Conservation (phyloP, 768 basidiomycete species). For the Hysterangium stoloniferum region DNA sequence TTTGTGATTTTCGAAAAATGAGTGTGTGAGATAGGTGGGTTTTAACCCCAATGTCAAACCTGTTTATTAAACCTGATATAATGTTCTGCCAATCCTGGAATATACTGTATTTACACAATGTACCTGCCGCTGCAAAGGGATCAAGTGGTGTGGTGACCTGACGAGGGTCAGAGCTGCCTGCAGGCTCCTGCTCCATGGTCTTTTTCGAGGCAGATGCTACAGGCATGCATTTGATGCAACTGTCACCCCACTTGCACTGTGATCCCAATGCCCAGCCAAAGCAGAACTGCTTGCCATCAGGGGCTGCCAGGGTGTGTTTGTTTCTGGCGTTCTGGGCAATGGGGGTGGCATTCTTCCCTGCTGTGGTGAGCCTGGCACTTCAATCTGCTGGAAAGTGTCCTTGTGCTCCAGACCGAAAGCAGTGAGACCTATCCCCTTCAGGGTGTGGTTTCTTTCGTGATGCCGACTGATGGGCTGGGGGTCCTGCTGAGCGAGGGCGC, state of each 20-base stretch:
- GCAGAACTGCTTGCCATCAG: conserved; percentile 21
- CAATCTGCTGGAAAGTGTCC: conserved; percentile 22
- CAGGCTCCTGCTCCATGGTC: conserved; percentile 27
- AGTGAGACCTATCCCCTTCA: conserved; percentile 8
- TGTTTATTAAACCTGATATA: too few relatives aligned
- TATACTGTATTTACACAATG: too few relatives aligned
- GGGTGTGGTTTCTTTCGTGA: too few relatives aligned
- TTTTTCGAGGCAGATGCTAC: conserved; percentile 23
- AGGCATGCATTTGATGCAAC: conserved; percentile 23
- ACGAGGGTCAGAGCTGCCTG: conserved; percentile 24
- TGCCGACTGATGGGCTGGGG: too few relatives aligned
- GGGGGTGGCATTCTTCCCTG: conserved; percentile 18
- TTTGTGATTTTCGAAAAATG: conserved; percentile 27
- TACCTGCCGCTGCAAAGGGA: conserved; percentile 15
- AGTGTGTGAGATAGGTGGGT: not conserved
- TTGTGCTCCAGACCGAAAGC: conserved; percentile 23
- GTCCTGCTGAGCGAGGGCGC: too few relatives aligned
- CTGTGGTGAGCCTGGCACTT: conserved; percentile 15
- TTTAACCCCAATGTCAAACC: not conserved
- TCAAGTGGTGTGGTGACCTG: conserved; percentile 27
- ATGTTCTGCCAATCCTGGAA: too few relatives aligned
- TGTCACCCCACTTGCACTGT: conserved; percentile 15
- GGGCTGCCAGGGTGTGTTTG: conserved; percentile 18
- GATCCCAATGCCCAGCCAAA: conserved; percentile 20
- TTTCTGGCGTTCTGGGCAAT: conserved; percentile 10